Percentiles rank a stretch among this genome's conserved stretches.
These are phyloP conservation scores for Linnemannia zychae DNA, from an alignment of 192 early-diverging fungal genomes.

Conservation along the genomic window DNA sequence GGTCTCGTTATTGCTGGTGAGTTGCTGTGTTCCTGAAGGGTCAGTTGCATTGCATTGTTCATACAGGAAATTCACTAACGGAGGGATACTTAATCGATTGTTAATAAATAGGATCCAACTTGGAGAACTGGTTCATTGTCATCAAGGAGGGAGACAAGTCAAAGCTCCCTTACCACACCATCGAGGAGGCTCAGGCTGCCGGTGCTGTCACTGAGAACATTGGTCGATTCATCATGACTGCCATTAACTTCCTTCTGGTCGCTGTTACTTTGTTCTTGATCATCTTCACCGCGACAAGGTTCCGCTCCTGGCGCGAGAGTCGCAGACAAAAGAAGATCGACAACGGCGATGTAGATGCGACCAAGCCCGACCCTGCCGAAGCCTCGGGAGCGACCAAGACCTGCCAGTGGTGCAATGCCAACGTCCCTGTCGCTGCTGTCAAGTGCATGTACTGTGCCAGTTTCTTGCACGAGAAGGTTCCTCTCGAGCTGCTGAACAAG, in stretches of 20 bases:
- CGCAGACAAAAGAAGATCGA: constrained; percentile 13
- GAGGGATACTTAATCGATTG: neutral
- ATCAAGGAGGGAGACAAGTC: constrained; percentile 22
- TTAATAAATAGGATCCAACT: constrained; percentile 42
- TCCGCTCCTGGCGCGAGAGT: constrained; percentile 15
- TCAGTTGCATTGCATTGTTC: no score
- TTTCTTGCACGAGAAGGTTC: constrained; percentile 59
- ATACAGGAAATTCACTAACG: neutral
- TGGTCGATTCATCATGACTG: constrained; percentile 54
- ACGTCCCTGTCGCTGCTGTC: constrained; percentile 52
- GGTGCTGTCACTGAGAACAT: constrained; percentile 61
- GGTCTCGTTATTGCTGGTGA: constrained; percentile 59
- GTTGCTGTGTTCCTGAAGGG: constrained; percentile 27
- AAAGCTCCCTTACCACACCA: constrained; percentile 24
- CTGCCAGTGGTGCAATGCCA: constrained; percentile 57
- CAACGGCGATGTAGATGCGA: constrained; percentile 24
- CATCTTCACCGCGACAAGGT: constrained; percentile 15
- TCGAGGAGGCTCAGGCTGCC: constrained; percentile 49
- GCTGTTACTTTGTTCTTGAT: constrained; percentile 53
- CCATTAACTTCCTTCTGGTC: constrained; percentile 52
- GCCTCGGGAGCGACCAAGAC: constrained; percentile 34
- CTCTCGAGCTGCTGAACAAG: constrained; percentile 35
- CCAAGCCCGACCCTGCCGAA: constrained; percentile 49
- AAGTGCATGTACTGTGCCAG: constrained; percentile 62
- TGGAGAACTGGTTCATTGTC: constrained; percentile 62